These are phyloP conservation scores for Protoeuglena noctilucae DNA, from an alignment of 139 green algal species.

Conservation along the genomic window DNA sequence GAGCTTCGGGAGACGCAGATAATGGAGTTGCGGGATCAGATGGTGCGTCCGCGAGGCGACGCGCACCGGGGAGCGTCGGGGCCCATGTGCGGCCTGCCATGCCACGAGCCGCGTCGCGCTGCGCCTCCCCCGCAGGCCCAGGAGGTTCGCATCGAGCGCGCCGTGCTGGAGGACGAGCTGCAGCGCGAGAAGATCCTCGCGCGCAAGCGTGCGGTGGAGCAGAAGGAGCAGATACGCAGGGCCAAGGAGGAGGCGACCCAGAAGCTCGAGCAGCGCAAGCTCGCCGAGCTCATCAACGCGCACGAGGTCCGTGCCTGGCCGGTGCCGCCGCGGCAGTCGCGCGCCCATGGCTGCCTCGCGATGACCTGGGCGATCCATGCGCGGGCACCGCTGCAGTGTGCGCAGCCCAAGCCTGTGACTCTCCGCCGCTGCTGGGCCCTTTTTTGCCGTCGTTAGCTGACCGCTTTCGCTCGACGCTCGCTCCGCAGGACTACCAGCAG, in stretches of 20 bases:
- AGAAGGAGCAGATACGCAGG: constrained; percentile 27
- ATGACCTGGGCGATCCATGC: neutral
- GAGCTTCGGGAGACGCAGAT: constrained; percentile 25
- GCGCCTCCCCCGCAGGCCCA: too few relatives aligned
- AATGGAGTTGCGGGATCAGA: constrained; percentile 19
- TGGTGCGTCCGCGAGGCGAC: too few relatives aligned
- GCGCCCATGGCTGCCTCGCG: neutral
- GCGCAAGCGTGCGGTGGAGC: constrained; percentile 24
- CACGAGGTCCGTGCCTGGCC: constrained; percentile 30
- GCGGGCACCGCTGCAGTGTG: too few relatives aligned
- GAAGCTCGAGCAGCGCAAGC: constrained; percentile 14
- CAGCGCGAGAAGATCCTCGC: constrained; percentile 33
- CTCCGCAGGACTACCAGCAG: constrained; percentile 46
- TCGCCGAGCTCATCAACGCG: constrained; percentile 27
- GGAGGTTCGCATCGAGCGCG: constrained; percentile 10
- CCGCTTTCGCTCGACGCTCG: constrained; percentile 17
- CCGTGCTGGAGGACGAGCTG: constrained; percentile 33
- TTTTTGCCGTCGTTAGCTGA: neutral
- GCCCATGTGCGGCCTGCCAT: neutral
- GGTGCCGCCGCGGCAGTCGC: constrained; percentile 13
- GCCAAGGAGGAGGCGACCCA: constrained; percentile 40
- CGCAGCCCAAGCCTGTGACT: too few relatives aligned
- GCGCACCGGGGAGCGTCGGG: constrained; percentile 3
- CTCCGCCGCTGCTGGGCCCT: too few relatives aligned
- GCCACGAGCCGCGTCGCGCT: neutral